A percentile compares a stretch with the other conserved stretches of the same genome.
Conservation (phyloP, 176 grass and related monocot species). For the Hsuehochloa calcarea region DNA sequence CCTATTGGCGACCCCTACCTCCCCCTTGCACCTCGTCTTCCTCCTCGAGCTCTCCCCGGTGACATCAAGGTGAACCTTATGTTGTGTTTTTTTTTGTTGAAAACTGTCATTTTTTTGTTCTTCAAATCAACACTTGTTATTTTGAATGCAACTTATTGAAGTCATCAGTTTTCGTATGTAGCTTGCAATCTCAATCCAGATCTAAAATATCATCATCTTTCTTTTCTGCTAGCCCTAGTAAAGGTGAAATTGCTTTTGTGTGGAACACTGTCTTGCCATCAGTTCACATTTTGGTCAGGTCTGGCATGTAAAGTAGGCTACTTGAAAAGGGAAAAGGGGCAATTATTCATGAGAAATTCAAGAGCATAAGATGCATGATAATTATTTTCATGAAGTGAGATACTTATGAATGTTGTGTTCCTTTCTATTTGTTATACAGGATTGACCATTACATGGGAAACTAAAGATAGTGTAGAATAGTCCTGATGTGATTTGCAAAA, state of each 20-base stretch:
- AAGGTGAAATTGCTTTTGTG: background rate
- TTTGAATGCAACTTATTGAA: too few relatives aligned
- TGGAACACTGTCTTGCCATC: background rate
- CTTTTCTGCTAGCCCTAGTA: conserved; percentile 14
- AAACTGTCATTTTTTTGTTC: too few relatives aligned
- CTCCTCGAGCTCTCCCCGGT: too few relatives aligned
- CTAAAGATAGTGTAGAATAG: too few relatives aligned
- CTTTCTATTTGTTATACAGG: conserved; percentile 20
- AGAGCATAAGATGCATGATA: background rate
- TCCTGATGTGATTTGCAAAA: too few relatives aligned
- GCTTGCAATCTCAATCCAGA: conserved; percentile 1
- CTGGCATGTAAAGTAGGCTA: background rate
- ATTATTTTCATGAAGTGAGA: background rate
- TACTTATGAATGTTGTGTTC: conserved; percentile 18
- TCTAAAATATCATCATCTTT: background rate
- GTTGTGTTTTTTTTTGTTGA: too few relatives aligned
- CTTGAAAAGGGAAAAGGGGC: conserved; percentile 6
- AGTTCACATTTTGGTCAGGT: background rate
- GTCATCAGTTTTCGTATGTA: conserved; percentile 41
- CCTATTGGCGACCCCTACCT: too few relatives aligned
- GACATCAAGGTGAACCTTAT: too few relatives aligned
- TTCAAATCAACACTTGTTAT: too few relatives aligned
- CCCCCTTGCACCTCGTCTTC: too few relatives aligned
- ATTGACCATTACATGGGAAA: too few relatives aligned
- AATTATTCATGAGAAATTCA: background rate